A percentile compares a stretch with the other conserved stretches of the same genome.
Evolutionary conservation across 108 stramenopile genomes (phyloP).

Genomic region (Conticribra weissflogii): DNA sequence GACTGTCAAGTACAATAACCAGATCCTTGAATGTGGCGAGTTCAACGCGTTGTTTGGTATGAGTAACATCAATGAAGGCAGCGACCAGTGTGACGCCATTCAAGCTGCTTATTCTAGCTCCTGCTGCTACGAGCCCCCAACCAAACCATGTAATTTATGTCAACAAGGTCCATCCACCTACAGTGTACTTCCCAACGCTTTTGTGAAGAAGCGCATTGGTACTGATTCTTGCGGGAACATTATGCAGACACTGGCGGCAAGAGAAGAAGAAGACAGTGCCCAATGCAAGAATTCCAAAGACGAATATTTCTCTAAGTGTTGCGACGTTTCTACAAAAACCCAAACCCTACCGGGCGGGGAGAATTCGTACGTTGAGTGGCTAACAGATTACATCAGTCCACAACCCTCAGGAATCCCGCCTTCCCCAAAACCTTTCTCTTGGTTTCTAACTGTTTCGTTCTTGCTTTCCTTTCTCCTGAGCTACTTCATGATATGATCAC

Average conservation of each 20-base stretch:
- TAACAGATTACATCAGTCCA: slow-evolving; percentile 7
- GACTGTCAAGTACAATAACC: slow-evolving; percentile 47
- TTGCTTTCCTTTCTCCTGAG: not conserved
- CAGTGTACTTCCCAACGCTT: slow-evolving; percentile 36
- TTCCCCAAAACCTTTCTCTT: not conserved
- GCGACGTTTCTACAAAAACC: slow-evolving; percentile 9
- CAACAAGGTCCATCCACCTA: slow-evolving; percentile 25
- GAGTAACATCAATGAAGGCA: slow-evolving; percentile 25
- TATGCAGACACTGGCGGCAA: slow-evolving; percentile 14
- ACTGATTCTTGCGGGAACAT: slow-evolving; percentile 37
- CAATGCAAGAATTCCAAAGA: slow-evolving; percentile 36
- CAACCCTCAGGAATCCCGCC: not conserved
- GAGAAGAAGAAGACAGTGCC: slow-evolving; percentile 47
- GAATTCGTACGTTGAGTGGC: slow-evolving; percentile 14
- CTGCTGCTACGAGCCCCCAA: slow-evolving; percentile 49
- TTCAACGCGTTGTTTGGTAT: slow-evolving; percentile 38
- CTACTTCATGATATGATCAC: not conserved
- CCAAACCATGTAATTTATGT: slow-evolving; percentile 37
- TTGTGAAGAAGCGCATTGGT: slow-evolving; percentile 39
- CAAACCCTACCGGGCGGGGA: not conserved
- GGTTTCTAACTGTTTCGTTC: not conserved
- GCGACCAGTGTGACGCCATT: slow-evolving; percentile 47
- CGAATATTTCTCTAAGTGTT: slow-evolving; percentile 40
- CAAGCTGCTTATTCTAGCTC: slow-evolving; percentile 31
- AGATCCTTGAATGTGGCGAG: slow-evolving; percentile 46